Percentiles rank a stretch among this genome's conserved stretches.
Evolutionary conservation across 495 filamentous ascomycete species (phyloP).

Genomic region (Thermothielavioides terrestris): DNA sequence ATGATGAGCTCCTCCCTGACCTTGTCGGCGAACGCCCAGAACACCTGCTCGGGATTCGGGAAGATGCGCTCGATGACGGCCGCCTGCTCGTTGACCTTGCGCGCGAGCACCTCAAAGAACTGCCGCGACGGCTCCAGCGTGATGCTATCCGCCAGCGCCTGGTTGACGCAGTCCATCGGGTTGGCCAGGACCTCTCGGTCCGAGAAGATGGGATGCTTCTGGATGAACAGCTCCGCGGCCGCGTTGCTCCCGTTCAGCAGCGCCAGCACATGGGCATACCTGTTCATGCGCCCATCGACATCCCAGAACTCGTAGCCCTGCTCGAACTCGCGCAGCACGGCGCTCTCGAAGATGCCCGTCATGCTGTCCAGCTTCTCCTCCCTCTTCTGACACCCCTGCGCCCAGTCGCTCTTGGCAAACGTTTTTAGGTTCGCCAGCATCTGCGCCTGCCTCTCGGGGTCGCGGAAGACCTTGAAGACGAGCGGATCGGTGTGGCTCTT

Average conservation of each 20-base stretch:
- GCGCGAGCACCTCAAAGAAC: conserved; percentile 69
- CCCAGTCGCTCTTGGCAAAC: conserved; percentile 74
- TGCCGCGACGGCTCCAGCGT: conserved; percentile 66
- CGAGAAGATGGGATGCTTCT: conserved; percentile 73
- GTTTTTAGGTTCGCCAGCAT: conserved; percentile 70
- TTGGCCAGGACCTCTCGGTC: conserved; percentile 65
- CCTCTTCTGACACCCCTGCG: conserved; percentile 61
- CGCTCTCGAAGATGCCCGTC: conserved; percentile 78
- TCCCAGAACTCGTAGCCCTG: conserved; percentile 85
- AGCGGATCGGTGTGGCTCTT: conserved; percentile 70
- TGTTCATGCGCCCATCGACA: conserved; percentile 76
- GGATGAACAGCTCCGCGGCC: conserved; percentile 75
- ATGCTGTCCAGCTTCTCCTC: conserved; percentile 64
- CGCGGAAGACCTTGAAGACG: conserved; percentile 75
- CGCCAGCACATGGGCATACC: conserved; percentile 79
- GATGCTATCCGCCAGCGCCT: conserved; percentile 49
- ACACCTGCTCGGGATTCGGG: conserved; percentile 62
- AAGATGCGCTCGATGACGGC: conserved; percentile 77
- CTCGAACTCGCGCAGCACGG: conserved; percentile 84
- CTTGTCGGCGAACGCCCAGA: conserved; percentile 70
- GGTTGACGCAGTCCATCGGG: conserved; percentile 74
- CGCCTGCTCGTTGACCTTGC: conserved; percentile 76
- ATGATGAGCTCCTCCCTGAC: conserved; percentile 75
- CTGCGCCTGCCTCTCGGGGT: conserved; percentile 80
- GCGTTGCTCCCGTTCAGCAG: conserved; percentile 73